phyloP scores from a whole-genome alignment of 106 monocot genomes.

The Dendrobium catenatum region DNA sequence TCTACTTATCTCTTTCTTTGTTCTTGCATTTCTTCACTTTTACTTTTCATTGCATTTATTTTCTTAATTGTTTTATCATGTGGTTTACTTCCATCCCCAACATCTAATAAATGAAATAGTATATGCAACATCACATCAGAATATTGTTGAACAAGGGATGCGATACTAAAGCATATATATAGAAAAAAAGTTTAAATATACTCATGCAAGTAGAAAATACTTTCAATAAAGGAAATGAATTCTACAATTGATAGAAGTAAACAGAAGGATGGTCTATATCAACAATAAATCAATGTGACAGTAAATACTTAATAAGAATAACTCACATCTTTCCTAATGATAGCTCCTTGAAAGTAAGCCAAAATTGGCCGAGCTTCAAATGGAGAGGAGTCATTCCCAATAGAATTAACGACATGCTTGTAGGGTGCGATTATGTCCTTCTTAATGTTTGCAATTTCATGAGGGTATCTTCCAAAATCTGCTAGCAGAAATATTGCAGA shows the following conservation, averaged over 20 bases:
- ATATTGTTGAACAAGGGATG: background rate
- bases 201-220: background rate
- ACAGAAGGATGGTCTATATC: background rate
- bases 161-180: background rate
- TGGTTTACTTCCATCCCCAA: too few species aligned
- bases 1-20: too few species aligned
- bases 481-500: conserved; percentile 56
- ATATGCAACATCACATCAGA: background rate
- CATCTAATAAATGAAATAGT: background rate
- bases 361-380: conserved; percentile 49
- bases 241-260: background rate
- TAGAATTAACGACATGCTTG: conserved; percentile 35
- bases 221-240: background rate
- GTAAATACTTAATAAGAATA: background rate
- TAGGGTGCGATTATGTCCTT: conserved; percentile 73
- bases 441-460: conserved; percentile 55
- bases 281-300: background rate
- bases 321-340: conserved; percentile 74
- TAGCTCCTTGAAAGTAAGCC: conserved; percentile 52
- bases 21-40: too few species aligned
- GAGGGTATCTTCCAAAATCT: conserved; percentile 76
- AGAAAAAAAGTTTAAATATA: background rate
- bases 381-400: conserved; percentile 29
- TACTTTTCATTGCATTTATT: too few species aligned
- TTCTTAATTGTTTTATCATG: too few species aligned